Evolutionary conservation across 495 filamentous ascomycete genomes (phyloP), one percentile per base, ranked within the genome.

Genomic region (Massariosphaeria phaeospora): DNA sequence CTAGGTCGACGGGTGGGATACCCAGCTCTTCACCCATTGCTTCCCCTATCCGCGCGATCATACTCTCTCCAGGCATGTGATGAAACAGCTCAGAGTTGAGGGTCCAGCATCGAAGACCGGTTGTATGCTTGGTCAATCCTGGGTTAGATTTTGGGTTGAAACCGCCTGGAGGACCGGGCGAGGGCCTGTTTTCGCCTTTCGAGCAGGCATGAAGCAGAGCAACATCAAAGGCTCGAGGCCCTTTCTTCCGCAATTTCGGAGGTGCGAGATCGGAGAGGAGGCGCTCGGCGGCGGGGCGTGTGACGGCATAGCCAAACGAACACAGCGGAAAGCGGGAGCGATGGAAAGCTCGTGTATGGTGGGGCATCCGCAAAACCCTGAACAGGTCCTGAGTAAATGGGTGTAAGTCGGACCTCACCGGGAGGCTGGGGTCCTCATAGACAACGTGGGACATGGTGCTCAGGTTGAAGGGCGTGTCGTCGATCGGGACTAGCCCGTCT

Each of bases 251-350:
- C 27, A 52, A 25, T 21, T 29, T 38, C 13, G 54, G 20, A 7
- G 54, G 60, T 21, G 60, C 60, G 30, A 63, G 54, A 41, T 63
- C 60, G 17, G 12, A 24, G n/a, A 67, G 55, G 8, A 69, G 52
- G 18, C 58, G 59, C 30, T 56, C 48, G 18, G 67, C 67, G 2
- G 65, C 62, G 8, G 61, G 27, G 26, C 64, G 61, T 0, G 69
- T 67, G 45, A 77, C 57, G 8, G 72, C 74, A 54, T 72, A 75
- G 10, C 70, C 74, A 54, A 77, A 76, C 38, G 70, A 70, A 52
- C 74, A 76, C 20, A 77, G 69, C 2, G 73, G 71, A 44, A 68
- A 65, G 0, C 59, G 48, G 15, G 70, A 69, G 30, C 61, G 48
- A 52, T 74, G 74, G 31, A 76, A 64, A 8, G 61, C 55, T 13